A percentile compares a stretch with the other conserved stretches of the same genome.
phyloP scores from a whole-genome alignment of 2,329 filamentous ascomycete genomes.

The Colletotrichum musae region DNA sequence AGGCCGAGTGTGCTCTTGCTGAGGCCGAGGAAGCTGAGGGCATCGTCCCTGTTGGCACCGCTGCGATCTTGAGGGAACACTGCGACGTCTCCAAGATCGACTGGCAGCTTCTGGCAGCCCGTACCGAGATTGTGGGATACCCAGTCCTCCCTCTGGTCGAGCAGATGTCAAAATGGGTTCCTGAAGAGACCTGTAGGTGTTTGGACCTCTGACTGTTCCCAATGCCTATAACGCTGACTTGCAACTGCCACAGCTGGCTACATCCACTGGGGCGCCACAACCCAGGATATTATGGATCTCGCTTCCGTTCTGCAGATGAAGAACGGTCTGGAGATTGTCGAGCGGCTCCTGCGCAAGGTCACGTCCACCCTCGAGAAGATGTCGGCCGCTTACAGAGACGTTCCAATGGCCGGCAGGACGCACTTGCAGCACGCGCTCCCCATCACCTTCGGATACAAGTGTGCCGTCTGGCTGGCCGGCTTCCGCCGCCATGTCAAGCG shows the following conservation, averaged over 20 bases:
- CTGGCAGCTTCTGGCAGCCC: conserved; percentile 54
- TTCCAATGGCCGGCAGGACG: conserved; percentile 70
- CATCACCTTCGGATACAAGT: conserved; percentile 71
- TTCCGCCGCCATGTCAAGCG: conserved; percentile 64
- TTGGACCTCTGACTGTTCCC: too few species aligned
- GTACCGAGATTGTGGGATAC: conserved; percentile 69
- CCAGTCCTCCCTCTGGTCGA: conserved; percentile 66
- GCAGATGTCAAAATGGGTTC: conserved; percentile 58
- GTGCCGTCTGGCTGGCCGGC: conserved; percentile 67
- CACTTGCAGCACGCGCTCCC: conserved; percentile 71
- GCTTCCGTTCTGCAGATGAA: conserved; percentile 69
- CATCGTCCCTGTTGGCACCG: conserved; percentile 60
- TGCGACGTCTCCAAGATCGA: conserved; percentile 45
- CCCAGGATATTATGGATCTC: conserved; percentile 72
- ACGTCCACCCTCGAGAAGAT: conserved; percentile 58
- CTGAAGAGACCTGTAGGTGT: conserved; percentile 49
- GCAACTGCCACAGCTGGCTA: conserved; percentile 49
- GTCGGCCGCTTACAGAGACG: conserved; percentile 62
- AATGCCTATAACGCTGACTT: not conserved
- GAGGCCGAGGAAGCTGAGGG: conserved; percentile 63
- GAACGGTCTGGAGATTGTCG: conserved; percentile 62
- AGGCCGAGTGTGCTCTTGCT: conserved; percentile 66
- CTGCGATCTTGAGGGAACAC: conserved; percentile 53
- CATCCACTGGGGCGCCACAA: conserved; percentile 72
- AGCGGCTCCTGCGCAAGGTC: conserved; percentile 59